Base-by-base conservation (phyloP, 768 basidiomycete genomes). In the Suillus weaverae region DNA sequence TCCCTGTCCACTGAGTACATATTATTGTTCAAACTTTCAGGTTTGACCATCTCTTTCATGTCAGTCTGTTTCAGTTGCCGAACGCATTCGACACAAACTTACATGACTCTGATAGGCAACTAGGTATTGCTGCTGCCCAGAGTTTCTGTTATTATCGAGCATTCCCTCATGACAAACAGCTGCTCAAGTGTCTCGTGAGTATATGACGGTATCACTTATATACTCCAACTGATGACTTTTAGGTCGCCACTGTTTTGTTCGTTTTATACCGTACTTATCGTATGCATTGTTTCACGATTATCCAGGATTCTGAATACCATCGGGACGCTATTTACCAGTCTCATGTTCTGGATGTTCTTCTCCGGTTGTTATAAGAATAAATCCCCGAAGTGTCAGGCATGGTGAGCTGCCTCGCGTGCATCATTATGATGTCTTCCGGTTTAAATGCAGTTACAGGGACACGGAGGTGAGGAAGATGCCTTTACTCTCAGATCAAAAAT, bases 81-180 rank as follows among this genome's bases (percentile, higher is more conserved):
- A 59, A 39, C 9, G 8, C 14, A 30, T 39, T 59, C 5, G 8
- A 30, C 8, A 16, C 16, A 4, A 16, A 18, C 50, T 51, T 30
- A 16, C 9, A 30, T 26, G 26, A 16, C 26, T 30, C 50, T 18
- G 26, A 38, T 60, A 63, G 62, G 38, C 41, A 61, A 43, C 57
- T 41, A n/a, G 62, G 62, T 35, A 22, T 44, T 22, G 36, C 41
- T 46, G 16, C n/a, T 16, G 20, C 18, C 14, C 62, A 63, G 26
- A 22, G 43, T 7, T 61, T 32, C 22, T 62, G 10, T 30, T 44
- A 41, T 62, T 11, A 60, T 39, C 60, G 32, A 43, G 8, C 32
- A 20, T 63, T 63, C 20, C 60, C 62, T 62, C n/a, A 5, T 14
- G 62, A 63, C n/a, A 61, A n/a, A 63, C 10, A 5, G 30, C 32